Conservation (phyloP, 2,329 filamentous ascomycete genomes). For the Colletotrichum sublineola region DNA sequence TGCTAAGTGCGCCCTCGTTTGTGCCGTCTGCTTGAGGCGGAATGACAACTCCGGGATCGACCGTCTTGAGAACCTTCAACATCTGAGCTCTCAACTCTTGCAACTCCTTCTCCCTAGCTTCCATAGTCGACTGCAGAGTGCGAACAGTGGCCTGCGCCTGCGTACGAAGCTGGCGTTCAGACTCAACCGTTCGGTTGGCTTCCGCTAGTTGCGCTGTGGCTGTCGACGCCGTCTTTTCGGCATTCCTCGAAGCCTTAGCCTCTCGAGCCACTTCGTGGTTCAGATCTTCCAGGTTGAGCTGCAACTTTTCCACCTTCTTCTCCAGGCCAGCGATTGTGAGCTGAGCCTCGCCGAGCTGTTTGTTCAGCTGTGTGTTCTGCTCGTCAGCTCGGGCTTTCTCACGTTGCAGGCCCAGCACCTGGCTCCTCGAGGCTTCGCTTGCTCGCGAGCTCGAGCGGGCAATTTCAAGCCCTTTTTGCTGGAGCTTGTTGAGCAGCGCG, state of each 20-base stretch:
- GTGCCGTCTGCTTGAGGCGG: slow-evolving; percentile 70
- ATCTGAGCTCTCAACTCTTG: slow-evolving; percentile 84
- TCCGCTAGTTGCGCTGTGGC: slow-evolving; percentile 88
- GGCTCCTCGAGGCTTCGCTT: slow-evolving; percentile 83
- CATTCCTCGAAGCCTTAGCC: slow-evolving; percentile 89
- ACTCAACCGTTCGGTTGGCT: slow-evolving; percentile 88
- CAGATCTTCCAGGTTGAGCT: slow-evolving; percentile 88
- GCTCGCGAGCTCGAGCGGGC: slow-evolving; percentile 89
- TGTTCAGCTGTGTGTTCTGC: slow-evolving; percentile 82
- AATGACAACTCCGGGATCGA: slow-evolving; percentile 80
- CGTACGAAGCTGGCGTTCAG: slow-evolving; percentile 85
- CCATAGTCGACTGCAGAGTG: slow-evolving; percentile 82
- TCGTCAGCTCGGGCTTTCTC: slow-evolving; percentile 89
- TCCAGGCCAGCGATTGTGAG: slow-evolving; percentile 85
- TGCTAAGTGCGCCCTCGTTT: slow-evolving; percentile 73
- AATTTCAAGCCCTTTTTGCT: slow-evolving; percentile 97
- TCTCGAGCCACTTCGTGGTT: slow-evolving; percentile 93
- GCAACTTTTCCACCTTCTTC: slow-evolving; percentile 94
- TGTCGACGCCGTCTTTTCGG: slow-evolving; percentile 87
- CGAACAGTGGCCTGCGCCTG: slow-evolving; percentile 90
- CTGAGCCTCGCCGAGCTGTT: slow-evolving; percentile 88
- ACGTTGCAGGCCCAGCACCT: slow-evolving; percentile 80
- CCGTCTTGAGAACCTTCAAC: slow-evolving; percentile 85
- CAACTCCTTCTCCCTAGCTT: slow-evolving; percentile 84
- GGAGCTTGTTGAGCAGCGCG: slow-evolving; percentile 94